A percentile compares a stretch with the other conserved stretches of the same genome.
These are phyloP conservation scores for Ganoderma sp. DNA, from an alignment of 1,284 basidiomycete species.

Conservation along the genomic window DNA sequence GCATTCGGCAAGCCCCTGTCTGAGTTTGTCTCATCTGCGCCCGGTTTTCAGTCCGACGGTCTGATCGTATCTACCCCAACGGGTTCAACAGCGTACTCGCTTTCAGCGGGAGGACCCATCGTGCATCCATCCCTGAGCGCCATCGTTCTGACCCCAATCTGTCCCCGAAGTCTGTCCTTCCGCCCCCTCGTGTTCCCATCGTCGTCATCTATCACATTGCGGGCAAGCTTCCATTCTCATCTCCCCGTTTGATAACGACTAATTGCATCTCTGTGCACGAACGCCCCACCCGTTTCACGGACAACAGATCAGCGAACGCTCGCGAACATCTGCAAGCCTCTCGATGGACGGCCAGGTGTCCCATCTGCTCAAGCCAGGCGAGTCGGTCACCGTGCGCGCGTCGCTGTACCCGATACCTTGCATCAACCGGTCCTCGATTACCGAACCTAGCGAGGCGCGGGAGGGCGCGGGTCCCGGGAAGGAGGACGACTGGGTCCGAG, in stretches of 20 bases:
- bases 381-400: conserved; percentile 85
- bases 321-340: conserved; percentile 86
- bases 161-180: conserved; percentile 92
- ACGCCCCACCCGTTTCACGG: background rate
- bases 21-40: conserved; percentile 14
- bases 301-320: conserved; percentile 79
- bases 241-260: background rate
- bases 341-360: conserved; percentile 93
- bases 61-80: conserved; percentile 96
- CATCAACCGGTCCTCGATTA: conserved; percentile 82
- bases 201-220: conserved; percentile 81
- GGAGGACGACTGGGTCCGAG: conserved; percentile 94
- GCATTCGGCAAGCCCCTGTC: background rate
- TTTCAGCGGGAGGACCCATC: conserved; percentile 95
- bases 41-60: conserved; percentile 80
- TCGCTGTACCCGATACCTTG: conserved; percentile 93
- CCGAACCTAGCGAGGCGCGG: conserved; percentile 46
- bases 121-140: conserved; percentile 93
- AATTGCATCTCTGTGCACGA: conserved; percentile 5
- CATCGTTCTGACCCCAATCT: conserved; percentile 92
- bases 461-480: conserved; percentile 63
- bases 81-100: conserved; percentile 95
- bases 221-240: conserved; percentile 51
- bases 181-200: conserved; percentile 90
- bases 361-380: conserved; percentile 80